Evolutionary conservation across 148 eudicot species (phyloP).

Genomic region (Fagopyrum esculentum): DNA sequence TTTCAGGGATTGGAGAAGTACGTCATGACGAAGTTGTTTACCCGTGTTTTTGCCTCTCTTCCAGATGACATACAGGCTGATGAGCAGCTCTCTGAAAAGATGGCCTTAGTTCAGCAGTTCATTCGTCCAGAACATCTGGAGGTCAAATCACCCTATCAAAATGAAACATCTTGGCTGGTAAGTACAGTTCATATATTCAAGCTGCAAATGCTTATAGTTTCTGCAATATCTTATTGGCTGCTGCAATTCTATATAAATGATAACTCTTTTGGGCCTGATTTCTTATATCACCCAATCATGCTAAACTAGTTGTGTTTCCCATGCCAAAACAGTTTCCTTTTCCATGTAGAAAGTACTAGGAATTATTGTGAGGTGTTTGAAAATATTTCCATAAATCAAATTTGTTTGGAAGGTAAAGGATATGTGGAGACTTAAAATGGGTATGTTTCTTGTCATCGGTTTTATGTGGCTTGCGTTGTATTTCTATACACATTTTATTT

Average conservation of each 20-base stretch:
- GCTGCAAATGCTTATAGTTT: neutral
- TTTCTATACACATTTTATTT: too few relatives aligned
- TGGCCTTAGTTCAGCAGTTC: conserved; percentile 79
- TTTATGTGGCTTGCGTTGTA: neutral
- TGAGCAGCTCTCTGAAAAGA: conserved; percentile 71
- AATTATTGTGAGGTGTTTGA: neutral
- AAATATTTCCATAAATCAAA: neutral
- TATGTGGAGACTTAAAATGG: neutral
- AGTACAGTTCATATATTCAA: conserved; percentile 24
- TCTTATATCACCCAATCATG: too few relatives aligned
- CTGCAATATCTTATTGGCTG: neutral
- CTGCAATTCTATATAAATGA: neutral
- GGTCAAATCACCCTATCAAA: conserved; percentile 65
- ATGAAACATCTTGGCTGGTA: conserved; percentile 97
- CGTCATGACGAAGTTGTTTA: conserved; percentile 86
- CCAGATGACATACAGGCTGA: conserved; percentile 75
- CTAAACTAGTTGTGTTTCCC: neutral
- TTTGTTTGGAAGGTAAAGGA: too few relatives aligned
- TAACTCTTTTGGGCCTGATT: neutral
- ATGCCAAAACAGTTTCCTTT: neutral
- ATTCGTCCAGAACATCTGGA: conserved; percentile 87
- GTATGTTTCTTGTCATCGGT: neutral
- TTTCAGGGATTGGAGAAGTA: conserved; percentile 92
- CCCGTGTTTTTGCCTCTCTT: conserved; percentile 70
- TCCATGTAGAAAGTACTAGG: neutral